Evolutionary conservation across 164 flowering plant species (phyloP).

Genomic region (Magnolia kwangsiensis): DNA sequence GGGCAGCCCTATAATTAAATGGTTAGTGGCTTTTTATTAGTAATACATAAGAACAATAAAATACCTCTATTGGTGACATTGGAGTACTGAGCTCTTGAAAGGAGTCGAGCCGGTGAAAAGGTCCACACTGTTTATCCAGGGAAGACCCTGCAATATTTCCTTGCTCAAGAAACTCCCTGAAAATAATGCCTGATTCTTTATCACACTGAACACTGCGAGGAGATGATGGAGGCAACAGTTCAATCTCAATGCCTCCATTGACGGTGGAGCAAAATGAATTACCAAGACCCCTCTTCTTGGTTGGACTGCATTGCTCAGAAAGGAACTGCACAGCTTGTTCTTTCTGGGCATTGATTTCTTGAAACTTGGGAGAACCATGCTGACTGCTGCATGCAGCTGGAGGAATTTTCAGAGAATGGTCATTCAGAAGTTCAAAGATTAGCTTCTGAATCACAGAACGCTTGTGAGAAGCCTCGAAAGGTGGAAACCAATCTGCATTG

Average conservation of each 20-base stretch:
- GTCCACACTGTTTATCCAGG: constrained; percentile 28
- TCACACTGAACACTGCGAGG: constrained; percentile 29
- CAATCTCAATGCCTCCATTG: constrained; percentile 38
- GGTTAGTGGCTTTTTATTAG: not conserved
- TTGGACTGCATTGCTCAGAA: constrained; percentile 26
- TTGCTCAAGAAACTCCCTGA: constrained; percentile 44
- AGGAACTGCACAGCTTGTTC: constrained; percentile 35
- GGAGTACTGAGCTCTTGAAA: constrained; percentile 25
- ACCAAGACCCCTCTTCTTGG: constrained; percentile 4
- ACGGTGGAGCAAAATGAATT: constrained; percentile 11
- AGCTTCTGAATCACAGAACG: constrained; percentile 59
- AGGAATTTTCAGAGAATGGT: constrained; percentile 27
- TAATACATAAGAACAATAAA: not conserved
- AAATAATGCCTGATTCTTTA: constrained; percentile 43
- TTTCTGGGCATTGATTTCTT: constrained; percentile 20
- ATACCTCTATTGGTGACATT: constrained; percentile 47
- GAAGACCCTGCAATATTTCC: constrained; percentile 36
- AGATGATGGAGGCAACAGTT: constrained; percentile 35
- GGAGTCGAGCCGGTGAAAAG: constrained; percentile 32
- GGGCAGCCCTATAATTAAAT: not conserved
- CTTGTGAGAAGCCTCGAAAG: constrained; percentile 83
- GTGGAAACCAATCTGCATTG: constrained; percentile 68
- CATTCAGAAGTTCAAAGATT: constrained; percentile 49
- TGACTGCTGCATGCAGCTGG: constrained; percentile 21
- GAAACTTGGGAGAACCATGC: constrained; percentile 20